Base-by-base conservation (phyloP, 2,329 filamentous ascomycete species). In the Cladophialophora carrionii region DNA sequence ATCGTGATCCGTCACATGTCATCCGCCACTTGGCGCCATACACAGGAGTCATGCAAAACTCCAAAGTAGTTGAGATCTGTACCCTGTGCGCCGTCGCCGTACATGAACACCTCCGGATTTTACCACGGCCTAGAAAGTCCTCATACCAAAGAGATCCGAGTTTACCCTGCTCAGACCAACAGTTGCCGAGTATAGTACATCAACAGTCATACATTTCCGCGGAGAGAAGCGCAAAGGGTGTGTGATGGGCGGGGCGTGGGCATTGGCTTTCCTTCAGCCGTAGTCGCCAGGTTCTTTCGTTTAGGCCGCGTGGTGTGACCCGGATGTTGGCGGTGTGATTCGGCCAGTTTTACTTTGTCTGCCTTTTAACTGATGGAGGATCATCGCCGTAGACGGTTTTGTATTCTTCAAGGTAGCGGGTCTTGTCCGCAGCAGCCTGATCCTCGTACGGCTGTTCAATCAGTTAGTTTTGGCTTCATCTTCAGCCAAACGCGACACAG, bases 351-450 rank as follows among this genome's bases (percentile, higher is more conserved):
- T 43, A 58, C 34, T 51, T 37, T 12, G 22, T 31, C 46, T 31
- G 48, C 41, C 12, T 59, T 46, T 31, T 60, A 20, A 37, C 31
- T 3, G 29, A 29, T 7, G 57, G 57, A 54, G 65, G 29, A 7
- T 73, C 72, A 51, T 72, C 67, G 29, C 77, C 77, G 65, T 79
- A 80, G 2, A 74, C 74, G 32, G 76, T 72, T 41, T 67, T 70
- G 67, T 76, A 71, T 69, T 79, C 77, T 41, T 71, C 72, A 6
- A 61, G 34, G 63, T 78, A 80, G 41, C 77, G 76, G 48, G 70
- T 67, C 14, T 57, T 61, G 57, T 79, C 77, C 8, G 68, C 69
- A 7, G 67, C 56, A 14, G 68, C 68, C 31, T 71, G 57, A 59
- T 73, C 66, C 9, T 68, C 24, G 67, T 77, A 79, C 70, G 68